Evolutionary conservation across 2,329 filamentous ascomycete genomes (phyloP).

Genomic region (Diplocarpon mali): DNA sequence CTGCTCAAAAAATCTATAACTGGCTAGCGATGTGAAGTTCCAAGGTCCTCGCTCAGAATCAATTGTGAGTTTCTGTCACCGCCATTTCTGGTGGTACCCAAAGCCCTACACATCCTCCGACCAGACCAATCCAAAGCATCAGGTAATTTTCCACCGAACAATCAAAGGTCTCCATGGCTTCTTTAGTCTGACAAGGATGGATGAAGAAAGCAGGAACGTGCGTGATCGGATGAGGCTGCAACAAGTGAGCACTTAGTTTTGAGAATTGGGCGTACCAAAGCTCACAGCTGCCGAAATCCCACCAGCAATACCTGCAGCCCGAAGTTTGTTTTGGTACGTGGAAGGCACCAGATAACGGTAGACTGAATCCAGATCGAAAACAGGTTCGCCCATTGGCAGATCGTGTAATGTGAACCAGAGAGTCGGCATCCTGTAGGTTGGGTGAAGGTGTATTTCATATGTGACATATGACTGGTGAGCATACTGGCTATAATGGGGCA

Average conservation of each 20-base stretch:
- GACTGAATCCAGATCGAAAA: conserved; percentile 55
- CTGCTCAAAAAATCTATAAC: too few relatives aligned
- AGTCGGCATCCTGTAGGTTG: conserved; percentile 63
- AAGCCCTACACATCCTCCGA: conserved; percentile 71
- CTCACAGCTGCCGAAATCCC: conserved; percentile 69
- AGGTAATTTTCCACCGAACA: conserved; percentile 61
- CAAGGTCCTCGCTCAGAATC: too few relatives aligned
- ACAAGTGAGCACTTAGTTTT: background rate
- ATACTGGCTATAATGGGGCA: conserved; percentile 19
- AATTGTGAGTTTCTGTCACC: background rate
- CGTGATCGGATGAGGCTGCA: conserved; percentile 57
- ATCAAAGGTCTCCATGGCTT: conserved; percentile 58
- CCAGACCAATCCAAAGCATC: conserved; percentile 78
- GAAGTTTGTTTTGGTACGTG: conserved; percentile 50
- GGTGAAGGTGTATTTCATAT: conserved; percentile 67
- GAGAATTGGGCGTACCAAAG: conserved; percentile 20
- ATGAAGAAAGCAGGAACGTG: conserved; percentile 77
- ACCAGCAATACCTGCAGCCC: conserved; percentile 51
- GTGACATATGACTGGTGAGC: conserved; percentile 33
- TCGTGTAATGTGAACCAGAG: conserved; percentile 62
- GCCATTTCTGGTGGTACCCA: conserved; percentile 64
- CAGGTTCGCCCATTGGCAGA: conserved; percentile 41
- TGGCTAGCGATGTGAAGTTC: too few relatives aligned
- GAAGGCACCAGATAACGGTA: conserved; percentile 61
- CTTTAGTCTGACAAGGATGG: conserved; percentile 82